Evolutionary conservation across 2,329 filamentous ascomycete genomes (phyloP).

Genomic region (Epichloe hybrida): DNA sequence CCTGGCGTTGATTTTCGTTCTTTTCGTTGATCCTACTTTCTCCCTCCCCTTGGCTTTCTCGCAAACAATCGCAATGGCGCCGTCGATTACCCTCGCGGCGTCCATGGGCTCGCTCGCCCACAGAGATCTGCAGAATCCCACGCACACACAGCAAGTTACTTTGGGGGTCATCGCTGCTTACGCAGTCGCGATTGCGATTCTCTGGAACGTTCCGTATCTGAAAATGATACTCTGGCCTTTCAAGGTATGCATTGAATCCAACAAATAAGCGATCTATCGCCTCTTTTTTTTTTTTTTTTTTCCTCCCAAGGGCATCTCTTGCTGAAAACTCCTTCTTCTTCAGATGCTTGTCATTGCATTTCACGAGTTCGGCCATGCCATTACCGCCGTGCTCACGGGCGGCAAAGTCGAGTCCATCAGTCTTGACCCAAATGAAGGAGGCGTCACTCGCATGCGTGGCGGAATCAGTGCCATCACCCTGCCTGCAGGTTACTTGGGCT

Average conservation of each 20-base stretch:
- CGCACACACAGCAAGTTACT: slow-evolving; percentile 56
- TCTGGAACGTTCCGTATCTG: slow-evolving; percentile 73
- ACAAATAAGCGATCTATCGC: neutral
- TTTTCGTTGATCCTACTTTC: too few species aligned
- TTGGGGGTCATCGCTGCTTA: slow-evolving; percentile 59
- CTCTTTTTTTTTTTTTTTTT: neutral
- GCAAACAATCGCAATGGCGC: slow-evolving; percentile 1
- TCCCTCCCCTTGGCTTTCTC: neutral
- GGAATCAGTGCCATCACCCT: slow-evolving; percentile 58
- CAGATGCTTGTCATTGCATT: slow-evolving; percentile 76
- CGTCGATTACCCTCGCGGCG: neutral
- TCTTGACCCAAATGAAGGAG: slow-evolving; percentile 65
- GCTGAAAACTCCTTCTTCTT: neutral
- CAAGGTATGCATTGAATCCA: slow-evolving; percentile 37
- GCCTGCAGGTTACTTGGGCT: slow-evolving; percentile 66
- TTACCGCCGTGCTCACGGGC: slow-evolving; percentile 58
- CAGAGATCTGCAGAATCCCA: slow-evolving; percentile 41
- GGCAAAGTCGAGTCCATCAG: slow-evolving; percentile 62
- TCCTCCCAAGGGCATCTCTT: neutral
- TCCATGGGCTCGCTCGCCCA: slow-evolving; percentile 1
- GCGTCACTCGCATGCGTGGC: slow-evolving; percentile 64
- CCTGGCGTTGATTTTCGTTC: too few species aligned
- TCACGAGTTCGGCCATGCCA: slow-evolving; percentile 67
- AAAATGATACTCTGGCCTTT: slow-evolving; percentile 66
- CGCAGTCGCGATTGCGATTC: slow-evolving; percentile 56